These are phyloP conservation scores for Phialocephala sp. DNA, from an alignment of 2,329 filamentous ascomycete species.

Conservation along the genomic window DNA sequence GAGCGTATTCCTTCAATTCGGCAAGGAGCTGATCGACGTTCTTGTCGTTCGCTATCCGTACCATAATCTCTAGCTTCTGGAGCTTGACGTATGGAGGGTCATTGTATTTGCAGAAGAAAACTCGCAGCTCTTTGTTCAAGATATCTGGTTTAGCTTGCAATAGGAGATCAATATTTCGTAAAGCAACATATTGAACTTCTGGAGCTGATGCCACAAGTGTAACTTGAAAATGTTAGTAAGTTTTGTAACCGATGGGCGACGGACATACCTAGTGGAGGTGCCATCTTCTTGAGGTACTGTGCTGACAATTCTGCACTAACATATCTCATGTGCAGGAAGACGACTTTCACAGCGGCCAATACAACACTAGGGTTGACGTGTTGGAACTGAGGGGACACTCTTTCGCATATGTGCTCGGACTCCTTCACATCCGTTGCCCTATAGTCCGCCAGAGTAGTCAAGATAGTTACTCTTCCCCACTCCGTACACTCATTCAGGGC, in stretches of 20 bases:
- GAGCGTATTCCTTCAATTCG: constrained; percentile 94
- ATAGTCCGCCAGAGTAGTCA: constrained; percentile 90
- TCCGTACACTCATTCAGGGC: constrained; percentile 98
- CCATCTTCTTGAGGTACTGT: constrained; percentile 98
- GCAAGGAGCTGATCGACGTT: constrained; percentile 95
- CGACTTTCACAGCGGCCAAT: constrained; percentile 94
- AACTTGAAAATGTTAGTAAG: constrained; percentile 57
- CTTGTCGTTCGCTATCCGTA: constrained; percentile 95
- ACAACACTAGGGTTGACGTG: constrained; percentile 98
- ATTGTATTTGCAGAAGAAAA: constrained; percentile 99
- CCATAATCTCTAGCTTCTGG: constrained; percentile 98
- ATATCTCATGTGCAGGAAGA: constrained; percentile 93
- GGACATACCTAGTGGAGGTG: constrained; percentile 80
- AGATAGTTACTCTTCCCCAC: constrained; percentile 94
- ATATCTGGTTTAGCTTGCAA: constrained; percentile 97
- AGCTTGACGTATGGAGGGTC: constrained; percentile 97
- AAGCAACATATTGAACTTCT: constrained; percentile 96
- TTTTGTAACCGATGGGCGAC: not conserved
- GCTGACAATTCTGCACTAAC: constrained; percentile 78
- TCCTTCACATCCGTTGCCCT: constrained; percentile 88
- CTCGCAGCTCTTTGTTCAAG: constrained; percentile 93
- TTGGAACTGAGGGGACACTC: constrained; percentile 95
- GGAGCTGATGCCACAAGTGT: constrained; percentile 94
- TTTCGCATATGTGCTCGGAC: constrained; percentile 96
- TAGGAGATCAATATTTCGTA: constrained; percentile 94